Evolutionary conservation across 2,329 filamentous ascomycete species (phyloP).

Genomic region (Leptographium radiaticola): DNA sequence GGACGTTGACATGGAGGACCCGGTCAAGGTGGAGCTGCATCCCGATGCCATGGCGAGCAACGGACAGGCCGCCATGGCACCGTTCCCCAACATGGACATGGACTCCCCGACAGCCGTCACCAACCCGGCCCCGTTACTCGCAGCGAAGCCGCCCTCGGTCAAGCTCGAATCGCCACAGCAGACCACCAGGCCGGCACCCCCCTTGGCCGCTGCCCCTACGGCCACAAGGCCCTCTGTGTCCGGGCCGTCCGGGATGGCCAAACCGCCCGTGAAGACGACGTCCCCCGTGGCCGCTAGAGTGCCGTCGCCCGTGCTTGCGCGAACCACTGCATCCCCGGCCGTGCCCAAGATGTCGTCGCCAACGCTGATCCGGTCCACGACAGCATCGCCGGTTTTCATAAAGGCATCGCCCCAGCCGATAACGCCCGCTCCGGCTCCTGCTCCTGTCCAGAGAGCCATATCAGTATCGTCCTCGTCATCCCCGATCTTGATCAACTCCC

Average conservation of each 20-base stretch:
- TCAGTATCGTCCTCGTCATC: conserved; percentile 7
- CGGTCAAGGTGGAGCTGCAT: conserved; percentile 24
- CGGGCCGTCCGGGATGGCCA: conserved; percentile 7
- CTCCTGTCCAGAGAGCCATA: conserved; percentile 3
- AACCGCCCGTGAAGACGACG: neutral
- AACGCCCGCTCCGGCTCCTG: neutral
- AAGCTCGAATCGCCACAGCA: conserved; percentile 11
- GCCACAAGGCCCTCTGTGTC: neutral
- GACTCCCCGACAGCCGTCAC: conserved; percentile 17
- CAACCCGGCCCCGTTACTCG: neutral
- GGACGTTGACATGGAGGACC: conserved; percentile 18
- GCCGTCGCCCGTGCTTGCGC: conserved; percentile 4
- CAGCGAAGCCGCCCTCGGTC: conserved; percentile 1
- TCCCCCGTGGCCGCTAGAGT: conserved; percentile 5
- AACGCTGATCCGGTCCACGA: conserved; percentile 4
- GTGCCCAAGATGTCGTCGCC: conserved; percentile 5
- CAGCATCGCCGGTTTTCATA: conserved; percentile 1
- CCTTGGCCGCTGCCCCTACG: neutral
- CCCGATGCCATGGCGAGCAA: neutral
- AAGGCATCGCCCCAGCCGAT: conserved; percentile 12
- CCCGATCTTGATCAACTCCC: conserved; percentile 9
- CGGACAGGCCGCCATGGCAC: conserved; percentile 23
- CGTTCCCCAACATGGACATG: conserved; percentile 45
- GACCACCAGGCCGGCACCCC: conserved; percentile 10
- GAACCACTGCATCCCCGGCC: neutral